A percentile compares a stretch with the other conserved stretches of the same genome.
phyloP scores from a whole-genome alignment of 345 rosid species.

The Jatropha curcas region DNA sequence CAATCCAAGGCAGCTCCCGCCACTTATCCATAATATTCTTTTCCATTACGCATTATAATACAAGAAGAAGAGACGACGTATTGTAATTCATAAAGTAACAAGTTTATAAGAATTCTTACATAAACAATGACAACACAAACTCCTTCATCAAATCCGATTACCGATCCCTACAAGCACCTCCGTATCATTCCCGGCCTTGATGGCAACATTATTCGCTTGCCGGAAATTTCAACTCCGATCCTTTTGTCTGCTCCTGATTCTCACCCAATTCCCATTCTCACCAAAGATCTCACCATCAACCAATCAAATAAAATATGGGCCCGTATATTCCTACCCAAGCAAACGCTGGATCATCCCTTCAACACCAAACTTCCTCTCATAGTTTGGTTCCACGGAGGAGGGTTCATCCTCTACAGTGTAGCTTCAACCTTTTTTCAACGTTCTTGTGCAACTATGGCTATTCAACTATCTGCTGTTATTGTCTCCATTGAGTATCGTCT shows the following conservation, averaged over 20 bases:
- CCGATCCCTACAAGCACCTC: no score
- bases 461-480: slow-evolving; percentile 37
- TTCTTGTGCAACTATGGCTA: slow-evolving; percentile 42
- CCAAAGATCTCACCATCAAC: slow-evolving; percentile 1
- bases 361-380: slow-evolving; percentile 49
- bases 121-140: not conserved
- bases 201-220: no score
- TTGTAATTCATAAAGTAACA: no score
- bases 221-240: no score
- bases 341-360: not conserved
- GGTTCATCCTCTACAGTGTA: slow-evolving; percentile 44
- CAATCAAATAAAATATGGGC: slow-evolving; percentile 15
- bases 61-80: no score
- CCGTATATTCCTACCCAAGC: slow-evolving; percentile 40
- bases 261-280: not conserved
- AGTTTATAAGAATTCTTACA: no score
- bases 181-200: no score
- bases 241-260: no score
- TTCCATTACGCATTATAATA: no score
- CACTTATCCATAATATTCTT: no score
- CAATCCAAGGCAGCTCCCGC: no score
- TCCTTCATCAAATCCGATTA: not conserved
- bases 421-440: slow-evolving; percentile 23
- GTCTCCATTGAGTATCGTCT: slow-evolving; percentile 47
- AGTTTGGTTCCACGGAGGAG: slow-evolving; percentile 60